These are phyloP conservation scores for Ocimum tenuiflorum DNA, from an alignment of 257 asterid species.

Conservation along the genomic window DNA sequence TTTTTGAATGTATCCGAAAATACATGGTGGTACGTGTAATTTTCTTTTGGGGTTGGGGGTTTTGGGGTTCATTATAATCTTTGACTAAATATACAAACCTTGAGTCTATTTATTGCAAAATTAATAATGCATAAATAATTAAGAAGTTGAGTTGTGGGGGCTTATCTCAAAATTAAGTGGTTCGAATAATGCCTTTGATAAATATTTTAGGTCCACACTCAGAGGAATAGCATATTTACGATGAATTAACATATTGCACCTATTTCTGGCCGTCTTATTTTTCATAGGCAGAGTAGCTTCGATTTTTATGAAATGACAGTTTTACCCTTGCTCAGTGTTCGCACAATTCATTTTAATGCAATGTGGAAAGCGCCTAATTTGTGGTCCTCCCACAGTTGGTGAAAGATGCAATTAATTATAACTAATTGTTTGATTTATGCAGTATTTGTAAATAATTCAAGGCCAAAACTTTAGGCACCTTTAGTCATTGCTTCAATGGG, in stretches of 20 bases:
- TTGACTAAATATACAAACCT: neutral
- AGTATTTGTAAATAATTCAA: neutral
- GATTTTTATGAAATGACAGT: neutral
- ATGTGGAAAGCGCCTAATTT: conserved; percentile 2
- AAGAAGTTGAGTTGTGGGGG: conserved; percentile 16
- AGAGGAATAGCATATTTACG: conserved; percentile 11
- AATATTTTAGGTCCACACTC: conserved; percentile 10
- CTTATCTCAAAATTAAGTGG: conserved; percentile 1
- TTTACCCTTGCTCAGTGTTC: neutral
- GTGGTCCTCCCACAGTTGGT: conserved; percentile 20
- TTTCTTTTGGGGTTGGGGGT: no score
- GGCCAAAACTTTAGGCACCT: conserved; percentile 6
- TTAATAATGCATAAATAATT: neutral
- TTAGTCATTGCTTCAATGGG: conserved; percentile 5
- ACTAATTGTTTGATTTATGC: neutral
- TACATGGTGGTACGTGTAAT: no score
- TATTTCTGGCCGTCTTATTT: neutral
- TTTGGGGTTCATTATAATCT: neutral
- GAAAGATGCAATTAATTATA: conserved; percentile 1
- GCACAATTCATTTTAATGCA: neutral
- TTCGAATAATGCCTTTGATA: neutral
- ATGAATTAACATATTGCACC: neutral
- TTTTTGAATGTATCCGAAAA: no score
- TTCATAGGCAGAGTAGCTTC: neutral
- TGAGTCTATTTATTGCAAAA: neutral